phyloP scores from a whole-genome alignment of 768 basidiomycete genomes.

The Leccinum disarticulatum region DNA sequence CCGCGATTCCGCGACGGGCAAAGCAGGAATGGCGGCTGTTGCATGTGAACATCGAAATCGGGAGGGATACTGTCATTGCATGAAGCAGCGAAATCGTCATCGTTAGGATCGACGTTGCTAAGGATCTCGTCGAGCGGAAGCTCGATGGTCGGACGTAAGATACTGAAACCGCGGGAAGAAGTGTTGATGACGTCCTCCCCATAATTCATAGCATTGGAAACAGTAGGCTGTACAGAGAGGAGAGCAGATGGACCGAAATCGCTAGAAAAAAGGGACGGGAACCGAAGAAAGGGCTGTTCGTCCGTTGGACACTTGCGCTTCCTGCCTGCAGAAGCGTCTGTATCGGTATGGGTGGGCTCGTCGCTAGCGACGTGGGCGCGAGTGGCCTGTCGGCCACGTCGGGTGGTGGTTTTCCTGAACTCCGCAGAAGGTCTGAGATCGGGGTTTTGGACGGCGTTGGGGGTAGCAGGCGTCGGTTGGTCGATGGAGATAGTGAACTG shows the following conservation, averaged over 20 bases:
- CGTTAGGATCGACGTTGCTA: slow-evolving; percentile 27
- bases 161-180: too few species aligned
- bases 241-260: slow-evolving; percentile 65
- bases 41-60: slow-evolving; percentile 30
- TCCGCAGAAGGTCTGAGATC: slow-evolving; percentile 67
- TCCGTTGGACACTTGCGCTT: slow-evolving; percentile 27
- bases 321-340: slow-evolving; percentile 28
- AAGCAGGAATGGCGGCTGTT: slow-evolving; percentile 20
- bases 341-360: slow-evolving; percentile 14
- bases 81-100: slow-evolving; percentile 12
- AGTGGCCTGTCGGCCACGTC: slow-evolving; percentile 40
- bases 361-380: slow-evolving; percentile 37
- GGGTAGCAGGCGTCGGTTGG: slow-evolving; percentile 52
- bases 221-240: slow-evolving; percentile 65
- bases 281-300: slow-evolving; percentile 50
- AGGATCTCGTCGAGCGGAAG: slow-evolving; percentile 81
- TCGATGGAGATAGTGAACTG: slow-evolving; percentile 89
- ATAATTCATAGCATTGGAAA: slow-evolving; percentile 14
- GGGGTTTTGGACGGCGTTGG: slow-evolving; percentile 56
- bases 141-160: slow-evolving; percentile 56
- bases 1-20: slow-evolving; percentile 13
- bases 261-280: slow-evolving; percentile 60
- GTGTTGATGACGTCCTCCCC: too few species aligned
- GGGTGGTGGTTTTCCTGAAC: slow-evolving; percentile 50
- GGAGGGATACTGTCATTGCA: background rate